Evolutionary conservation across 2,329 filamentous ascomycete species (phyloP).

Genomic region (Phyllosticta citribraziliensis): DNA sequence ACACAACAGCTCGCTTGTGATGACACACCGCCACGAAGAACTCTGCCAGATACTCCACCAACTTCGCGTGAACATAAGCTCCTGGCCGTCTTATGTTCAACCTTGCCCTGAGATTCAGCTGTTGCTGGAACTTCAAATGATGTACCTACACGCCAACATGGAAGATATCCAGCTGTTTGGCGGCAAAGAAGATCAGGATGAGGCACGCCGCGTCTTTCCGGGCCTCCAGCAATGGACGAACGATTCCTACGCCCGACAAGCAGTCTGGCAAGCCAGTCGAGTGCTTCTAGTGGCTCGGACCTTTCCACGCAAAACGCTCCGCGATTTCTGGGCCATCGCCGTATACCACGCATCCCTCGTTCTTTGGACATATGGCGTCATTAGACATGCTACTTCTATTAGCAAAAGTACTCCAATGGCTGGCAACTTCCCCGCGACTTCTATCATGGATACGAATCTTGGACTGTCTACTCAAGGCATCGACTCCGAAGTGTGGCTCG

Average conservation of each 20-base stretch:
- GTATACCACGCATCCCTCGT: constrained; percentile 60
- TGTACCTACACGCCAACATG: constrained; percentile 55
- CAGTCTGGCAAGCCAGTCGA: constrained; percentile 60
- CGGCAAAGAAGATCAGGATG: constrained; percentile 57
- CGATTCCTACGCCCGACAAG: constrained; percentile 46
- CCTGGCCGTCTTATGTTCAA: constrained; percentile 8
- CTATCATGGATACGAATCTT: background rate
- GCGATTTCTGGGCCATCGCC: constrained; percentile 58
- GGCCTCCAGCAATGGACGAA: constrained; percentile 50
- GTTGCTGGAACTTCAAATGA: constrained; percentile 44
- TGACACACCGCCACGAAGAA: constrained; percentile 50
- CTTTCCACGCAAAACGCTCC: constrained; percentile 45
- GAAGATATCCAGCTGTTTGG: constrained; percentile 59
- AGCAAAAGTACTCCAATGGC: background rate
- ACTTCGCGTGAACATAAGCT: constrained; percentile 37
- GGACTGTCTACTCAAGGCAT: background rate
- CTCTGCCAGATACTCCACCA: constrained; percentile 49
- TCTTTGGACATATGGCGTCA: constrained; percentile 42
- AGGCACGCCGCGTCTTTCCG: constrained; percentile 51
- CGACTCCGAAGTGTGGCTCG: constrained; percentile 36
- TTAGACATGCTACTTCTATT: background rate
- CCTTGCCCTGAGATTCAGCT: constrained; percentile 14
- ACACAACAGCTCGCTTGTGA: constrained; percentile 1
- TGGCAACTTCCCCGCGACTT: background rate
- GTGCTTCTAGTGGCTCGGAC: constrained; percentile 48